Conservation (phyloP, 768 basidiomycete species). For the Guyanaporus albipodus region DNA sequence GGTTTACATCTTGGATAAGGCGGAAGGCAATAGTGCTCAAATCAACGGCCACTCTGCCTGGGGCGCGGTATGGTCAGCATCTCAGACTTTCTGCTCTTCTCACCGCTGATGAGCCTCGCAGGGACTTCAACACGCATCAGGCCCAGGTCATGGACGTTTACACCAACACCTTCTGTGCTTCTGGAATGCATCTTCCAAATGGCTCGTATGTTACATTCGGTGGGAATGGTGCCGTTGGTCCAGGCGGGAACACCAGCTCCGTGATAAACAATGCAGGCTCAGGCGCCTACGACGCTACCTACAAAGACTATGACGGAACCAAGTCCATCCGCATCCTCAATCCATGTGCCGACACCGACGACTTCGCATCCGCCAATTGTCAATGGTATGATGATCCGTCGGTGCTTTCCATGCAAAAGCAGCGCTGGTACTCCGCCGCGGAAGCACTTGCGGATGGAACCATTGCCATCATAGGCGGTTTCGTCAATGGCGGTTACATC, state of each 20-base stretch:
- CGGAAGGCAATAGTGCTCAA: slow-evolving; percentile 66
- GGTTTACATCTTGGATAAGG: slow-evolving; percentile 92
- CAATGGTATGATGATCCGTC: slow-evolving; percentile 70
- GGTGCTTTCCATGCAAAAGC: slow-evolving; percentile 59
- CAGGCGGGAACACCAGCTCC: slow-evolving; percentile 56
- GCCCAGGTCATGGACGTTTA: slow-evolving; percentile 34
- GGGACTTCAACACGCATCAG: slow-evolving; percentile 23
- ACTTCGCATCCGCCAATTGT: slow-evolving; percentile 50
- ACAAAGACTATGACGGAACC: slow-evolving; percentile 78
- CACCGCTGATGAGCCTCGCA: slow-evolving; percentile 1
- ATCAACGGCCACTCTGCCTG: slow-evolving; percentile 71
- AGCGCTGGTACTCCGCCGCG: slow-evolving; percentile 76
- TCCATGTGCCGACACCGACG: slow-evolving; percentile 54
- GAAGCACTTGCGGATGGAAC: slow-evolving; percentile 75
- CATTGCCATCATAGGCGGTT: slow-evolving; percentile 78
- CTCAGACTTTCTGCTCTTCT: neutral
- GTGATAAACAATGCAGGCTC: slow-evolving; percentile 43
- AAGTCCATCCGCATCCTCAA: slow-evolving; percentile 78
- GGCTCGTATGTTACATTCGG: slow-evolving; percentile 74
- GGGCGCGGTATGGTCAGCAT: slow-evolving; percentile 59
- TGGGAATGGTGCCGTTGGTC: slow-evolving; percentile 72
- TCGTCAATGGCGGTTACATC: slow-evolving; percentile 73
- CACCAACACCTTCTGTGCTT: slow-evolving; percentile 79
- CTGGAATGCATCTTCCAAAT: slow-evolving; percentile 78
- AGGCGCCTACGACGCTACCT: slow-evolving; percentile 58